Evolutionary conservation across 192 early-diverging fungal genomes (phyloP), one percentile per base, ranked within the genome.

Genomic region (Backusella westeae): DNA sequence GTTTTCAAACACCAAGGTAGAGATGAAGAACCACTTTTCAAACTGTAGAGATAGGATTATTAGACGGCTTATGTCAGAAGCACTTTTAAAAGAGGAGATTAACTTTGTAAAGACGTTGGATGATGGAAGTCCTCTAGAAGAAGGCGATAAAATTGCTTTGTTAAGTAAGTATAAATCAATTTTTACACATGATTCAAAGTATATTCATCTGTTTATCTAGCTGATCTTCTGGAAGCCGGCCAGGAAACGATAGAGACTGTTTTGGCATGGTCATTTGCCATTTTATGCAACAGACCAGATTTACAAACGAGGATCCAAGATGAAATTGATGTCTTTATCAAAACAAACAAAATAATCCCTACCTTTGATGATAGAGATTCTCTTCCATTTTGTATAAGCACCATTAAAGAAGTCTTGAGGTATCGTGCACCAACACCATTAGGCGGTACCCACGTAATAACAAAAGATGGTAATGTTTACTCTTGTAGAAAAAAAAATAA

Each of bases 261-360:
- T 14, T 35, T 42, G 39, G 10, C 38, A 10, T 80, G 79, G 79
- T 9, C 26, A 6, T 1, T 77, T 34, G 75, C 69, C 5, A 53
- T 69, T 38, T 15, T 80, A 3, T 67, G 67, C 6, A 34, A 46
- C 34, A 32, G 72, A 14, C 79, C 75, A 5, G 74, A 76, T 14
- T 39, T 77, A 6, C 79, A 80, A 72, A 44, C 38, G 34, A 65
- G 4, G 23, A 29, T 63, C 1, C 42, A n/a, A 15, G 19, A 35
- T 36, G 79, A 80, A 46, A n/a, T 80, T 12, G 75, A 76, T 44
- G 19, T 2, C 5, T n/a, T 67, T 8, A 77, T 66, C 52, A 39
- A 46, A 41, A 15, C 19, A 15, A 17, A 72, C 1, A 26, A 36
- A 5, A 34, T 44, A 15, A 32, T 63, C 14, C 79, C 79, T 32